These are phyloP conservation scores for Juglanconis sp. DNA, from an alignment of 2,329 filamentous ascomycete species.

Conservation along the genomic window DNA sequence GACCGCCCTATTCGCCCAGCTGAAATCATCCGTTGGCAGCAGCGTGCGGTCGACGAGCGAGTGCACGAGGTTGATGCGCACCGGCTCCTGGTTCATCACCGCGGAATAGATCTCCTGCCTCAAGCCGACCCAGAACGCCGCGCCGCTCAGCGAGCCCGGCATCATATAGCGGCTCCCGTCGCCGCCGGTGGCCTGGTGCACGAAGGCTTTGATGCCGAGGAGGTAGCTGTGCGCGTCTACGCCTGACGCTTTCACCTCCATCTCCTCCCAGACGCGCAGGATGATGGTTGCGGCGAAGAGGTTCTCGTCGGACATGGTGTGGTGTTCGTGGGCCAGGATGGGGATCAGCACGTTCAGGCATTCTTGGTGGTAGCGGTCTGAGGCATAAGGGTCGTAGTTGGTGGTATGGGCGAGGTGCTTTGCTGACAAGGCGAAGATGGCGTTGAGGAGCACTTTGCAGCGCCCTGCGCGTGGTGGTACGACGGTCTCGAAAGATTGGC, in stretches of 20 bases:
- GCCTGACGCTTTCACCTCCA: slow-evolving; percentile 42
- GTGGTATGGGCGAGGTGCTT: slow-evolving; percentile 50
- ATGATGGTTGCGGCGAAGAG: slow-evolving; percentile 55
- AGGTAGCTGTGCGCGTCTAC: slow-evolving; percentile 46
- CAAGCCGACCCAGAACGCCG: slow-evolving; percentile 56
- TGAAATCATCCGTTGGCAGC: slow-evolving; percentile 45
- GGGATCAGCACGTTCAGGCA: slow-evolving; percentile 48
- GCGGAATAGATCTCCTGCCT: slow-evolving; percentile 59
- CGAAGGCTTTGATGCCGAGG: slow-evolving; percentile 44
- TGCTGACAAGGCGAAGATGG: slow-evolving; percentile 54
- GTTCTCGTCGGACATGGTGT: slow-evolving; percentile 44
- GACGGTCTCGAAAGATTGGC: slow-evolving; percentile 47
- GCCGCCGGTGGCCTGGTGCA: slow-evolving; percentile 30
- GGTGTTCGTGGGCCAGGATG: slow-evolving; percentile 39
- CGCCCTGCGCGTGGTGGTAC: slow-evolving; percentile 51
- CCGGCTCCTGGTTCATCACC: slow-evolving; percentile 42
- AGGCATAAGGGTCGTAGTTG: slow-evolving; percentile 45
- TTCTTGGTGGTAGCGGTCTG: slow-evolving; percentile 50
- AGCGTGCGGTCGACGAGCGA: slow-evolving; percentile 51
- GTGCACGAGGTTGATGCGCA: slow-evolving; percentile 48
- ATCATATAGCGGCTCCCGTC: slow-evolving; percentile 35
- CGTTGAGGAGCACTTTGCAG: slow-evolving; percentile 52
- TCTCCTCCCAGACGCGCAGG: slow-evolving; percentile 54
- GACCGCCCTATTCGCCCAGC: slow-evolving; percentile 60
- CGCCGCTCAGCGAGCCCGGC: slow-evolving; percentile 43